A percentile compares a stretch with the other conserved stretches of the same genome.
Evolutionary conservation across 192 early-diverging fungal species (phyloP).

Genomic region (Spizellomyces punctatus): DNA sequence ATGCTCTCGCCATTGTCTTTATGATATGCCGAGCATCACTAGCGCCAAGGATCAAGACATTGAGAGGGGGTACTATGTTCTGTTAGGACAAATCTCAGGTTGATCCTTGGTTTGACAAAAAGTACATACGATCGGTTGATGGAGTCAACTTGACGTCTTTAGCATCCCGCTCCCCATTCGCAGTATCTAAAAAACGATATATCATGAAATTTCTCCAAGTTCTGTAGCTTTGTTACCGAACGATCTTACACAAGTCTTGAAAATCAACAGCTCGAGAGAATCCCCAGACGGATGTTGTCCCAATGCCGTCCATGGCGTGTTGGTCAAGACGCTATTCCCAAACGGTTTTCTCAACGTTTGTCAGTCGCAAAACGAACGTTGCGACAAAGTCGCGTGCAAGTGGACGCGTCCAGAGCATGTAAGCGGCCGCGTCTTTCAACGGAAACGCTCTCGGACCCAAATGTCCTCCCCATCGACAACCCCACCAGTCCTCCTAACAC

Average conservation of each 20-base stretch:
- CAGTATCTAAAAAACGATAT: not conserved
- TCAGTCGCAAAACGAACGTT: too few relatives aligned
- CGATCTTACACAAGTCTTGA: slow-evolving; percentile 11
- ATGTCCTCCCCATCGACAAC: not conserved
- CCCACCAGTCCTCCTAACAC: not conserved
- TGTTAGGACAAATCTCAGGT: not conserved
- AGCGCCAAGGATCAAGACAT: slow-evolving; percentile 49
- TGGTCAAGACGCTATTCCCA: not conserved
- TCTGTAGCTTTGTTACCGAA: not conserved
- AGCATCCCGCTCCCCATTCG: not conserved
- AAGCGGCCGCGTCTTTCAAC: too few relatives aligned
- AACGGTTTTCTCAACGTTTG: too few relatives aligned
- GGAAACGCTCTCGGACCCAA: too few relatives aligned
- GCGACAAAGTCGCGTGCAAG: too few relatives aligned
- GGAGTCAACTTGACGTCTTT: not conserved
- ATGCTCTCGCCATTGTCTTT: slow-evolving; percentile 44
- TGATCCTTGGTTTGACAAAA: not conserved
- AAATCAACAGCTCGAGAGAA: slow-evolving; percentile 49
- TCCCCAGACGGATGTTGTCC: slow-evolving; percentile 43
- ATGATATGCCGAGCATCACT: slow-evolving; percentile 51
- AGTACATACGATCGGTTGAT: not conserved
- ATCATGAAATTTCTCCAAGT: not conserved
- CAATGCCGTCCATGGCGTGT: slow-evolving; percentile 41
- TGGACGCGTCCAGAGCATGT: too few relatives aligned
- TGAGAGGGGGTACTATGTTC: slow-evolving; percentile 12